Percentiles rank a stretch among this genome's conserved stretches.
Conservation (phyloP, 129 eudicot species). For the Helianthus tuberosus region DNA sequence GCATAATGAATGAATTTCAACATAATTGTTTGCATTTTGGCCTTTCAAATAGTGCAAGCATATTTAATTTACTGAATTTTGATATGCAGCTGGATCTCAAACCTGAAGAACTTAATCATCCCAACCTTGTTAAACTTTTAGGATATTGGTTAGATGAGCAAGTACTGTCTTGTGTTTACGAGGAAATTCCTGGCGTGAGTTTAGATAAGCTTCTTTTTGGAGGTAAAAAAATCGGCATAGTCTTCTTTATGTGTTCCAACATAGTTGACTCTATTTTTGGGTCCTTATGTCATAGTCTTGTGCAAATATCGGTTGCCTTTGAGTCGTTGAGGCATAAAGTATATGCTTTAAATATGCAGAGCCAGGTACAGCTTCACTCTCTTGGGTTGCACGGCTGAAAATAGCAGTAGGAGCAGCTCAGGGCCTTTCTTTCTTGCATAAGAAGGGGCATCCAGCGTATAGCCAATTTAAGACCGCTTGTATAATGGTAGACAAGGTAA, state of each 20-base stretch:
- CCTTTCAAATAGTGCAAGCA: too few relatives aligned
- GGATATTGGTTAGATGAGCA: conserved; percentile 9
- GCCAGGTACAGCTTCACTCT: conserved; percentile 13
- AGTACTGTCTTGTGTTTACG: conserved; percentile 1
- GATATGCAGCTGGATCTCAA: conserved; percentile 26
- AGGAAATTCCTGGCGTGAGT: not conserved
- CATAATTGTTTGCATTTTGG: too few relatives aligned
- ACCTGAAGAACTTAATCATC: conserved; percentile 15
- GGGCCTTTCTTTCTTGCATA: conserved; percentile 30
- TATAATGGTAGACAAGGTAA: conserved; percentile 33
- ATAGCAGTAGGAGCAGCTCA: conserved; percentile 31
- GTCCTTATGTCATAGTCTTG: not conserved
- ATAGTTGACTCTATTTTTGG: not conserved
- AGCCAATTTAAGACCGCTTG: conserved; percentile 20
- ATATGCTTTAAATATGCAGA: conserved; percentile 8
- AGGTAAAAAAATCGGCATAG: not conserved
- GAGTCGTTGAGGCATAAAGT: not conserved
- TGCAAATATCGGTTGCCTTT: not conserved
- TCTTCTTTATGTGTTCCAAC: too few relatives aligned
- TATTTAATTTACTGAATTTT: too few relatives aligned
- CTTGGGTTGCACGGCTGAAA: conserved; percentile 32
- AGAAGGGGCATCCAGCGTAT: conserved; percentile 6
- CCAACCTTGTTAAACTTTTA: conserved; percentile 23
- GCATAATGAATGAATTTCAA: too few relatives aligned
- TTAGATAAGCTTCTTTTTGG: conserved; percentile 26